Percentiles rank a stretch among this genome's conserved stretches.
phyloP scores from a whole-genome alignment of 2,329 filamentous ascomycete genomes.

The Alternaria incomplexa region DNA sequence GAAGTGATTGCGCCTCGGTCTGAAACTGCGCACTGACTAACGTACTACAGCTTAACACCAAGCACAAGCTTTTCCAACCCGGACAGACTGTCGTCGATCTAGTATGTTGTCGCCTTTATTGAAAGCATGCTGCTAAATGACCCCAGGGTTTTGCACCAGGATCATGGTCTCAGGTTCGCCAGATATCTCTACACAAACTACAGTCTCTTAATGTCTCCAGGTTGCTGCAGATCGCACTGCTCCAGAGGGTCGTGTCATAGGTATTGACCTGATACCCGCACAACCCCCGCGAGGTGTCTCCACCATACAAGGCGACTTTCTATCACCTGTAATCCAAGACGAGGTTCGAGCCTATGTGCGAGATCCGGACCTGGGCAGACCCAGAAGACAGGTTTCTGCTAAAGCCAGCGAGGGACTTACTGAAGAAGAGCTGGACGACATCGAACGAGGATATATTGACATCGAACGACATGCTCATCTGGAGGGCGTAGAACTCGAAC shows the following conservation, averaged over 20 bases:
- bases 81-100: conserved; percentile 91
- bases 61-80: conserved; percentile 76
- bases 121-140: conserved; percentile 19
- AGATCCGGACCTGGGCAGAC: conserved; percentile 65
- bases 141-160: conserved; percentile 74
- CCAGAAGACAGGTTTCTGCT: conserved; percentile 42
- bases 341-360: conserved; percentile 79
- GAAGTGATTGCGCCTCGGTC: conserved; percentile 63
- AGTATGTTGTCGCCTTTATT: conserved; percentile 52
- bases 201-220: conserved; percentile 51
- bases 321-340: conserved; percentile 74
- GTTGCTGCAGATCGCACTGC: conserved; percentile 81
- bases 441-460: conserved; percentile 68
- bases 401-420: conserved; percentile 37
- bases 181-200: not conserved
- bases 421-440: conserved; percentile 50
- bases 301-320: conserved; percentile 92
- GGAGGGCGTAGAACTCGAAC: conserved; percentile 31
- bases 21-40: conserved; percentile 17
- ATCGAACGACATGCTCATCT: conserved; percentile 60
- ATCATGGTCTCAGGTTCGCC: conserved; percentile 64
- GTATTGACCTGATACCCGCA: conserved; percentile 92
- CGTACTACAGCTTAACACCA: conserved; percentile 73
- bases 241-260: conserved; percentile 80
- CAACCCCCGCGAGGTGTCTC: conserved; percentile 91